phyloP scores from a whole-genome alignment of 257 asterid species.

The Echium plantagineum region DNA sequence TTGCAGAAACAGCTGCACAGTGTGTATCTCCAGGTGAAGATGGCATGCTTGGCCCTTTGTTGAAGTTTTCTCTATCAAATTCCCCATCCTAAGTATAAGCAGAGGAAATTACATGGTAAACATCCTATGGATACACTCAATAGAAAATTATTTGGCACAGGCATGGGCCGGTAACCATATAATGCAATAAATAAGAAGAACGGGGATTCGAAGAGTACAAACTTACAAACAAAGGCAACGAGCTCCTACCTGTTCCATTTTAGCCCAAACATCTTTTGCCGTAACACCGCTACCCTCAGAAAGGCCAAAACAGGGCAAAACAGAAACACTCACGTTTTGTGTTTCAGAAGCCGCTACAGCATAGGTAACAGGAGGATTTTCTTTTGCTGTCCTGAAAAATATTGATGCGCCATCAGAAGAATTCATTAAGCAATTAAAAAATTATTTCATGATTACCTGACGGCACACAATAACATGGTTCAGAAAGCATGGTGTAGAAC shows the following conservation, averaged over 20 bases:
- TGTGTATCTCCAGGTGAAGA: constrained; percentile 84
- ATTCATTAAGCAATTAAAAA: too few species aligned
- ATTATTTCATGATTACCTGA: too few species aligned
- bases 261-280: constrained; percentile 95
- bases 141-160: too few species aligned
- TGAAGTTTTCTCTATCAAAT: constrained; percentile 71
- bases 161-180: too few species aligned
- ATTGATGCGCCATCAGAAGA: constrained; percentile 4
- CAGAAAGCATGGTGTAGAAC: too few species aligned
- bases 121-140: background rate
- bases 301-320: constrained; percentile 86
- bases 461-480: too few species aligned
- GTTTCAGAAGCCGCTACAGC: constrained; percentile 98
- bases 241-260: constrained; percentile 61
- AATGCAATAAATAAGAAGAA: too few species aligned
- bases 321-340: constrained; percentile 87
- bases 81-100: constrained; percentile 54
- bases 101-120: background rate
- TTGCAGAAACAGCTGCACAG: constrained; percentile 98
- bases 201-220: background rate
- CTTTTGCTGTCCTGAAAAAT: constrained; percentile 75
- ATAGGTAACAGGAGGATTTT: constrained; percentile 79
- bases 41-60: constrained; percentile 67
- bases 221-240: background rate
- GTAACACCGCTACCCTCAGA: constrained; percentile 71